Evolutionary conservation across 306 rosid species (phyloP).

Genomic region (Prunus fruticosa): DNA sequence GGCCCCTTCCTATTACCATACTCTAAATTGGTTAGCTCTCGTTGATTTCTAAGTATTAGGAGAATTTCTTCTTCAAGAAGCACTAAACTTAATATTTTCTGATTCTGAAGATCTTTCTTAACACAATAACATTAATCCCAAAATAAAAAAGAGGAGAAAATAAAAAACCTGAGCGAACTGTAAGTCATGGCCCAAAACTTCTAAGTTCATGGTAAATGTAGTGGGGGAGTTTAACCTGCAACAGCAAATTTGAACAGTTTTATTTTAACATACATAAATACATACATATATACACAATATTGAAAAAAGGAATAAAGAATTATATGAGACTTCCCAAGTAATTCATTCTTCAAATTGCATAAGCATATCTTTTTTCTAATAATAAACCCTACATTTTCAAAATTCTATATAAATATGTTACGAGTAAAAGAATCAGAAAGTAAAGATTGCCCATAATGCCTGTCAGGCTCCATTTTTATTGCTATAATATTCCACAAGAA

Average conservation of each 20-base stretch:
- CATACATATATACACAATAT: not conserved
- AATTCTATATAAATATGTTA: not conserved
- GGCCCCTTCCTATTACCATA: not conserved
- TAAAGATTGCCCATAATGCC: conserved; percentile 19
- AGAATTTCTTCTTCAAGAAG: not conserved
- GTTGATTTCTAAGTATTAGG: not conserved
- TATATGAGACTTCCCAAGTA: not conserved
- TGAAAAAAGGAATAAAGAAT: not conserved
- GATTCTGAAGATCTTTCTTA: not conserved
- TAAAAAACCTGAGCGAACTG: conserved; percentile 73
- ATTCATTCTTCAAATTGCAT: not conserved
- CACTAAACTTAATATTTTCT: not conserved
- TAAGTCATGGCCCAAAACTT: conserved; percentile 77
- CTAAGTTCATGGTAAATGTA: conserved; percentile 81
- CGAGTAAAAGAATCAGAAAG: not conserved
- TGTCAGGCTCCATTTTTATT: conserved; percentile 41
- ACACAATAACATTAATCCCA: not conserved
- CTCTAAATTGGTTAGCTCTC: not conserved
- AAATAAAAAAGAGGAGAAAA: not conserved
- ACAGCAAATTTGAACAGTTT: conserved; percentile 7
- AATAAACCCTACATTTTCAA: not conserved
- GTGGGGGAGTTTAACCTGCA: conserved; percentile 78
- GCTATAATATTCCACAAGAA: not conserved
- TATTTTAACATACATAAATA: conserved; percentile 13
- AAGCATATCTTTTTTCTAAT: too few relatives aligned